Conservation (phyloP, 2,329 filamentous ascomycete species). For the Colletotrichum phormii region DNA sequence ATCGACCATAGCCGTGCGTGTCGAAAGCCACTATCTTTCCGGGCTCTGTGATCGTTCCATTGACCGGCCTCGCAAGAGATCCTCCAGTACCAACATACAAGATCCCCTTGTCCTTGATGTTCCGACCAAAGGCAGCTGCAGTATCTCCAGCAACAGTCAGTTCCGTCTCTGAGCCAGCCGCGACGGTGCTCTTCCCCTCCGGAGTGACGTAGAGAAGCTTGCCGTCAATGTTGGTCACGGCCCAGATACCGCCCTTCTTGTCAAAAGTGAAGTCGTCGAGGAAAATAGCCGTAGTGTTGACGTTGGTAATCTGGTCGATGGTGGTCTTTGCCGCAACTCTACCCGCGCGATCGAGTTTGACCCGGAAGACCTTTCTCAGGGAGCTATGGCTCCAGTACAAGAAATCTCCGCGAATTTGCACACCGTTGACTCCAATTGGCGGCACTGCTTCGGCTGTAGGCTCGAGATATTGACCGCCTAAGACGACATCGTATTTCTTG, state of each 20-base stretch:
- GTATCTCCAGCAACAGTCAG: background rate
- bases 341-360: background rate
- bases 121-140: background rate
- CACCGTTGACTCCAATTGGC: background rate
- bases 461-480: background rate
- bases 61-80: background rate
- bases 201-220: background rate
- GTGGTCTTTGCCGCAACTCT: background rate
- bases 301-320: background rate
- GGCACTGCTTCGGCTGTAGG: background rate
- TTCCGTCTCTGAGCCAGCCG: background rate
- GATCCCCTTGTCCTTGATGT: background rate
- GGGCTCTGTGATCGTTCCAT: background rate
- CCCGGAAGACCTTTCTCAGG: background rate
- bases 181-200: background rate
- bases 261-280: background rate
- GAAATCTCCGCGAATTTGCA: background rate
- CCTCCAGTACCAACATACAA: background rate
- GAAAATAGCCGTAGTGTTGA: background rate
- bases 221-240: background rate
- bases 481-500: background rate
- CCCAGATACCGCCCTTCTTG: background rate
- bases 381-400: background rate
- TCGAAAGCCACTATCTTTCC: background rate
- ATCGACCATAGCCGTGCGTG: background rate